A percentile compares a stretch with the other conserved stretches of the same genome.
Evolutionary conservation across 2,329 filamentous ascomycete species (phyloP).

Genomic region (Alternaria sp.): DNA sequence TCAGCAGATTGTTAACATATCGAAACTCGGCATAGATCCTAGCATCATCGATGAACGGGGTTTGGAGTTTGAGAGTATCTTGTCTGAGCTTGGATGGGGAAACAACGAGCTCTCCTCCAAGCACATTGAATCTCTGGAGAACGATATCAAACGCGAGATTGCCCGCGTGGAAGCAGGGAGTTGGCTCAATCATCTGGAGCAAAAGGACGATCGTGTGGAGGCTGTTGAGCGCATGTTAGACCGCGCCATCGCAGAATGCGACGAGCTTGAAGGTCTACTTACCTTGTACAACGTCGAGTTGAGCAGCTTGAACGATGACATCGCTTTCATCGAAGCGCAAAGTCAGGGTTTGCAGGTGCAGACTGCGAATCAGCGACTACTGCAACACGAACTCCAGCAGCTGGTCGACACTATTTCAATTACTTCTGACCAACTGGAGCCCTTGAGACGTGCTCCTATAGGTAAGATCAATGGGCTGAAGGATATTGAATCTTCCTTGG

Average conservation of each 20-base stretch:
- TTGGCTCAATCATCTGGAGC: conserved; percentile 83
- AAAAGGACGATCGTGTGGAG: conserved; percentile 89
- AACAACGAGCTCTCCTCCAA: conserved; percentile 77
- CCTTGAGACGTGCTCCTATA: conserved; percentile 76
- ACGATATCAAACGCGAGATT: conserved; percentile 85
- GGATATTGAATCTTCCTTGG: conserved; percentile 78
- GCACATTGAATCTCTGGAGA: conserved; percentile 80
- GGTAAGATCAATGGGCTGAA: conserved; percentile 75
- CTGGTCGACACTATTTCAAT: conserved; percentile 93
- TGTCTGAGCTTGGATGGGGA: conserved; percentile 90
- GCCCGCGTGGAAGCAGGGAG: conserved; percentile 91
- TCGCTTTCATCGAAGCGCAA: conserved; percentile 96
- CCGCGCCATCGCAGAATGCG: conserved; percentile 89
- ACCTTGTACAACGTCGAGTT: conserved; percentile 95
- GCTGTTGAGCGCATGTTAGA: conserved; percentile 88
- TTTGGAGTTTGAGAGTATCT: conserved; percentile 79
- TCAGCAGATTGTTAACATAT: conserved; percentile 80
- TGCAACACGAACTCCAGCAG: conserved; percentile 87
- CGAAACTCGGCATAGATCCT: conserved; percentile 79
- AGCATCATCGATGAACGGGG: conserved; percentile 78
- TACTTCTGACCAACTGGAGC: conserved; percentile 75
- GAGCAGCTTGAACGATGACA: conserved; percentile 86
- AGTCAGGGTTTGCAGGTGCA: conserved; percentile 97
- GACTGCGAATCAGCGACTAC: conserved; percentile 92
- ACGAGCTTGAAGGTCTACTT: conserved; percentile 91